Evolutionary conservation across 139 green algal genomes (phyloP).

Genomic region (Edaphochlamys debaryana): DNA sequence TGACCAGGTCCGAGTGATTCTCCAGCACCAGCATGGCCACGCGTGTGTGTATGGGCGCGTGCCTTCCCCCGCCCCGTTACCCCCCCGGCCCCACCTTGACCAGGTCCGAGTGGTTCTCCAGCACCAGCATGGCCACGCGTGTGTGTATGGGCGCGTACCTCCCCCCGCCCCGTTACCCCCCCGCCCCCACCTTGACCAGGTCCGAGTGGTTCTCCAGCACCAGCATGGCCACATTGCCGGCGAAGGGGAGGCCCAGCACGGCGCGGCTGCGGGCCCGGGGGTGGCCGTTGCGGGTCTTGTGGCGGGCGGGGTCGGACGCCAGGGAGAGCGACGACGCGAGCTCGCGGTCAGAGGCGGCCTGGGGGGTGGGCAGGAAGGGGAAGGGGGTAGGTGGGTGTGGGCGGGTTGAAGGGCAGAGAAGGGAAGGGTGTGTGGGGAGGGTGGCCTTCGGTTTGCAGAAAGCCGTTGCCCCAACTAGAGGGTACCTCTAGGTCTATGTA

Average conservation of each 20-base stretch:
- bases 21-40: too few relatives aligned
- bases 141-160: too few relatives aligned
- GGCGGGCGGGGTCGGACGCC: neutral
- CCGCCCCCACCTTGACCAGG: conserved; percentile 28
- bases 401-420: neutral
- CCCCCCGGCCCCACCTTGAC: neutral
- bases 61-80: neutral
- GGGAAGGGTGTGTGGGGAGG: neutral
- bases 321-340: neutral
- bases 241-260: conserved; percentile 25
- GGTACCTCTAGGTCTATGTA: too few relatives aligned
- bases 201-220: conserved; percentile 30
- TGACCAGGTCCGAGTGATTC: too few relatives aligned
- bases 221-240: conserved; percentile 34
- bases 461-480: too few relatives aligned
- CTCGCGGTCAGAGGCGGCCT: neutral
- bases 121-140: too few relatives aligned
- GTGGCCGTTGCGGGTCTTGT: conserved; percentile 25
- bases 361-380: neutral
- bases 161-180: too few relatives aligned
- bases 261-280: conserved; percentile 5
- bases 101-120: too few relatives aligned
- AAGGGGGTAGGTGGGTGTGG: neutral
- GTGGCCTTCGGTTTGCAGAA: too few relatives aligned
- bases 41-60: too few relatives aligned